Evolutionary conservation across 2,329 filamentous ascomycete species (phyloP), one percentile per base, ranked within the genome.

Genomic region (Cercospora beticola): DNA sequence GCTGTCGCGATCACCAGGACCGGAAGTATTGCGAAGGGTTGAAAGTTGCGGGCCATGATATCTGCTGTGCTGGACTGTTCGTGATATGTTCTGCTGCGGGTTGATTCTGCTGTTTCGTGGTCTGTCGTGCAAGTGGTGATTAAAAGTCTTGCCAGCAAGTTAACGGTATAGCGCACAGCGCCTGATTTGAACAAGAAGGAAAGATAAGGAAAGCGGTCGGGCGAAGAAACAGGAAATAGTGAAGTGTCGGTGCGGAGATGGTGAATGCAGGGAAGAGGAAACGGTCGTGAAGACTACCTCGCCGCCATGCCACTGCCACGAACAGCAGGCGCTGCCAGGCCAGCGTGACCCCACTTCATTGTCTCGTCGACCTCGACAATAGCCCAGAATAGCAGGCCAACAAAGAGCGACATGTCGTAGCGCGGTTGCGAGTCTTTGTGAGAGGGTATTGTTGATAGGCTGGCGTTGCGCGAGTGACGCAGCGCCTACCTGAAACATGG

Each of bases 1-100:
- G 86, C 86, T 31, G 82, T 83, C 26, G 85, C 81, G 69, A 84
- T 82, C 70, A 84, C 83, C 59, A 76, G 68, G 57, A 77, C 70
- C 10, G 75, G 73, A 8, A 76, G 67, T 64, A 76, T 68, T 14
- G 72, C 72, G 49, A 63, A 66, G 31, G 66, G 68, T 23, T 71
- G 68, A 26, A 71, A 70, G 40, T 63, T 66, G 31, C 62, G 68
- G 7, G 61, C 28, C 65, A 69, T 71, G 33, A 46, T 65, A 18
- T 23, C 52, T 31, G 49, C 18, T n/a, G 28, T 28, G 62, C n/a
- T 7, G 58, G 4, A 9, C 36, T 40, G 62, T 60, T 10, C n/a
- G 36, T 12, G 62, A 31, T 36, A 30, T 28, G 30, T 31, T 46
- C 23, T 56, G 62, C 18, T 65, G 23, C 26, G 33, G 62, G 14